These are phyloP conservation scores for Begonia masoniana DNA, from an alignment of 306 rosid genomes.

Conservation along the genomic window DNA sequence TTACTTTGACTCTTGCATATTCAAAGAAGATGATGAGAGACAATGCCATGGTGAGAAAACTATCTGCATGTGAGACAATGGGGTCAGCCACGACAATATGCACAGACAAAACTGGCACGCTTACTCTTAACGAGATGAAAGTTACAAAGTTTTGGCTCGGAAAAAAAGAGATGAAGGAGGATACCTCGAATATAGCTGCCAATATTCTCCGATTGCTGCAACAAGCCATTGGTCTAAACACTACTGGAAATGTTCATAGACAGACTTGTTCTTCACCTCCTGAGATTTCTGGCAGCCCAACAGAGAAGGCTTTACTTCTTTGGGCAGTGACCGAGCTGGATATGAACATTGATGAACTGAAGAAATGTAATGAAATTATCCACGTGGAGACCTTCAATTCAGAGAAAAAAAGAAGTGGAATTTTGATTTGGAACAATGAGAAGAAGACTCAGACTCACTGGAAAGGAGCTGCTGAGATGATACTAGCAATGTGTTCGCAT, in stretches of 20 bases:
- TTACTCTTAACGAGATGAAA: constrained; percentile 17
- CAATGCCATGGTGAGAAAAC: constrained; percentile 18
- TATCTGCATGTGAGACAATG: constrained; percentile 19
- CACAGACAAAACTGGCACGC: constrained; percentile 20
- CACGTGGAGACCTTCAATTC: constrained; percentile 14
- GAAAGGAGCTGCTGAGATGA: constrained; percentile 22
- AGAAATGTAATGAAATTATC: constrained; percentile 11
- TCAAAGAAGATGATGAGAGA: constrained; percentile 17
- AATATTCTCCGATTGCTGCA: constrained; percentile 5
- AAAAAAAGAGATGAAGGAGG: neutral
- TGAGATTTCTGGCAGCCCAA: constrained; percentile 16
- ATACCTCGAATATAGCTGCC: neutral
- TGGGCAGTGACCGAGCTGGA: constrained; percentile 9
- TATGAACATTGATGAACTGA: constrained; percentile 14
- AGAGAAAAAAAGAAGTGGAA: constrained; percentile 18
- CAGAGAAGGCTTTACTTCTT: constrained; percentile 14
- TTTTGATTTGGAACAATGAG: neutral
- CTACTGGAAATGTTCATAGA: constrained; percentile 10
- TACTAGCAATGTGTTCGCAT: constrained; percentile 11
- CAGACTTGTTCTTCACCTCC: constrained; percentile 3
- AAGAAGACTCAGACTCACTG: constrained; percentile 10
- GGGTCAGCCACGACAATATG: constrained; percentile 14
- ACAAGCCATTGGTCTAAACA: constrained; percentile 14
- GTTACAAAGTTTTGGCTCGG: constrained; percentile 19
- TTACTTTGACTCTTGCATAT: constrained; percentile 17